Evolutionary conservation across 495 filamentous ascomycete species (phyloP).

Genomic region (Xylona heveae): DNA sequence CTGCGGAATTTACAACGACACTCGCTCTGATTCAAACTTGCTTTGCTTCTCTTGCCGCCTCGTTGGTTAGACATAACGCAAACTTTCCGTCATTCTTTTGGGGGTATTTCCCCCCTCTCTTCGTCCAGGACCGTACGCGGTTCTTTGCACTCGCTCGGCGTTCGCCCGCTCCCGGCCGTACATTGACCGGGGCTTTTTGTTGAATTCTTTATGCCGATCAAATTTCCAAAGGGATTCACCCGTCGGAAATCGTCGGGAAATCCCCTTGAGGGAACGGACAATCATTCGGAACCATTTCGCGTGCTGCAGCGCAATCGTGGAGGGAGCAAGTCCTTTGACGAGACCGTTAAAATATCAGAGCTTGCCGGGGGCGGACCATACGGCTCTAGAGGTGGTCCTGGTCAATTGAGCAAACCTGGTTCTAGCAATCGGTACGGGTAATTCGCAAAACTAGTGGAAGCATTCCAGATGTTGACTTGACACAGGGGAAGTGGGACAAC

Average conservation of each 20-base stretch:
- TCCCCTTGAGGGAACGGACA: slow-evolving; percentile 32
- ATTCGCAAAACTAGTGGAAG: not conserved
- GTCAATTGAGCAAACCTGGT: slow-evolving; percentile 16
- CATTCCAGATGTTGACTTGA: slow-evolving; percentile 2
- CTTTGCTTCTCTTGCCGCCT: no score
- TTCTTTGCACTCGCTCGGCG: no score
- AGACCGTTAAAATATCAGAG: slow-evolving; percentile 21
- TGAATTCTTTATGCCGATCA: slow-evolving; percentile 46
- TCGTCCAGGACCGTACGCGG: no score
- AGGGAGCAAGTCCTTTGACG: slow-evolving; percentile 26
- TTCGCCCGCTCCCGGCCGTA: no score
- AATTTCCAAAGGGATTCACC: slow-evolving; percentile 40
- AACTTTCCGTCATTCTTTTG: no score
- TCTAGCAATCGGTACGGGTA: slow-evolving; percentile 4
- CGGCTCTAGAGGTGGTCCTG: slow-evolving; percentile 20
- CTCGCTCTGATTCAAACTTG: no score
- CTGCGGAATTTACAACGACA: no score
- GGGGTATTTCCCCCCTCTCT: no score
- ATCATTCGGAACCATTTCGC: slow-evolving; percentile 27
- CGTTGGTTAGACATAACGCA: no score
- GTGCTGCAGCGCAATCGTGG: slow-evolving; percentile 33
- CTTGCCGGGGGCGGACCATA: slow-evolving; percentile 14
- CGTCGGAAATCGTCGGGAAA: slow-evolving; percentile 49
- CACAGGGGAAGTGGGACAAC: slow-evolving; percentile 43
- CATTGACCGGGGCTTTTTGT: no score